Evolutionary conservation across 371 early-diverging fungal genomes (phyloP), one percentile per base, ranked within the genome.

Genomic region (Apophysomyces ossiformis): DNA sequence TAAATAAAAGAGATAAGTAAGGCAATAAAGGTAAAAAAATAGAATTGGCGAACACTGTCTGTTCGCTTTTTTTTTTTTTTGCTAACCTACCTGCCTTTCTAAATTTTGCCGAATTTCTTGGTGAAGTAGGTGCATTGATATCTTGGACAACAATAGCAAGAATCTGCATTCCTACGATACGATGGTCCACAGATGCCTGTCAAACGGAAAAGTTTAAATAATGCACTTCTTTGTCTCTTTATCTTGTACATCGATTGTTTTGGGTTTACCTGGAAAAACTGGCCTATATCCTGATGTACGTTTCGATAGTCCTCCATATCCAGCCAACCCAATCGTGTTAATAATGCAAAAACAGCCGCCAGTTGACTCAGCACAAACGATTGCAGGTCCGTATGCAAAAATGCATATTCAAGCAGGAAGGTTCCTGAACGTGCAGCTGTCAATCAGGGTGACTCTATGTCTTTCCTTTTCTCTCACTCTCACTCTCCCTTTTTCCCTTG

Each of bases 311-410:
- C 89, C 13, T 85, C 84, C 21, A 87, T 71, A 43, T 93, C 94
- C 44, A 88, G 82, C 95, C 96, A 95, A 7, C 93, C 93, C 13
- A 93, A 72, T 67, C 92, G 90, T 26, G 93, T 92, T 37, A 95
- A 76, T 36, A 89, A 67, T n/a, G 92, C 87, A 66, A 93, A 87
- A 1, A 93, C 81, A 64, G 87, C 87, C 13, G 90, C 85, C 37
- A 92, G 74, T 50, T 88, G 86, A 9, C 89, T 73, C 32, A 89
- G 75, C 54, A 94, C 85, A 71, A 91, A 93, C 4, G 83, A 81
- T n/a, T 84, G 85, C 38, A 91, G 73, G 57, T 87, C 87, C 4
- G 83, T 83, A 60, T 88, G 85, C 73, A 85, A 82, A 64, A 85
- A 90, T 41, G 89, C 81, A 75, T 89, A 87, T 59, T 87, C 87